A percentile compares a stretch with the other conserved stretches of the same genome.
Evolutionary conservation across 2,329 filamentous ascomycete species (phyloP).

Genomic region (Arthrobotrys musiformis): DNA sequence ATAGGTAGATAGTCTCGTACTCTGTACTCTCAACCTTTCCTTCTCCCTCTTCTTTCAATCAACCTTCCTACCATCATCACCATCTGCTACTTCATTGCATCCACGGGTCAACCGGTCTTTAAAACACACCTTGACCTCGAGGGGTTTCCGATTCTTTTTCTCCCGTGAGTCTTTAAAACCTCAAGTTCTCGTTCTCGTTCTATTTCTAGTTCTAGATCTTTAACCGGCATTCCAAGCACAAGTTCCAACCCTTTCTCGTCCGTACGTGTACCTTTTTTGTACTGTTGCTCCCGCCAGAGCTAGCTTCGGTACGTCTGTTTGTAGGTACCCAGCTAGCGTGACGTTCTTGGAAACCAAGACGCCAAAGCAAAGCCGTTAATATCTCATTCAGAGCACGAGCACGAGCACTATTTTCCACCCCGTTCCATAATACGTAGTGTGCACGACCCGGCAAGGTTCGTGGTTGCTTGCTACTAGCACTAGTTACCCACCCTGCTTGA

Average conservation of each 20-base stretch:
- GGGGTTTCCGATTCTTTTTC: not conserved
- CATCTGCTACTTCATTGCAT: too few relatives aligned
- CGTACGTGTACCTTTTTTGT: conserved; percentile 5
- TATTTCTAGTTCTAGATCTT: conserved; percentile 13
- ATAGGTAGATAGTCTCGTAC: not conserved
- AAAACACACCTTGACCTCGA: conserved; percentile 21
- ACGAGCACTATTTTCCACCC: conserved; percentile 15
- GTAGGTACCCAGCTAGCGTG: too few relatives aligned
- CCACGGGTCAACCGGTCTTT: not conserved
- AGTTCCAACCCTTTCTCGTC: too few relatives aligned
- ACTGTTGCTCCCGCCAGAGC: not conserved
- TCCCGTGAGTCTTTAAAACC: not conserved
- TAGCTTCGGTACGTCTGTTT: conserved; percentile 17
- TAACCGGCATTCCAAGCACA: not conserved
- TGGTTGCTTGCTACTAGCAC: conserved; percentile 7
- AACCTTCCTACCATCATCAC: not conserved
- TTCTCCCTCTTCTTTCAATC: not conserved
- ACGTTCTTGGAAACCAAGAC: conserved; percentile 30
- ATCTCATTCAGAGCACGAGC: conserved; percentile 41
- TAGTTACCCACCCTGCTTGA: conserved; percentile 4
- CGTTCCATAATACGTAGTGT: too few relatives aligned
- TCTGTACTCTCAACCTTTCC: not conserved
- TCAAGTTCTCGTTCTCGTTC: too few relatives aligned
- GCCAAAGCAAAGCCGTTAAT: conserved; percentile 51
- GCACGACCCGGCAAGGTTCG: conserved; percentile 45